A percentile compares a stretch with the other conserved stretches of the same genome.
These are phyloP conservation scores for Talaromyces sp. DNA, from an alignment of 2,329 filamentous ascomycete genomes.

Conservation along the genomic window DNA sequence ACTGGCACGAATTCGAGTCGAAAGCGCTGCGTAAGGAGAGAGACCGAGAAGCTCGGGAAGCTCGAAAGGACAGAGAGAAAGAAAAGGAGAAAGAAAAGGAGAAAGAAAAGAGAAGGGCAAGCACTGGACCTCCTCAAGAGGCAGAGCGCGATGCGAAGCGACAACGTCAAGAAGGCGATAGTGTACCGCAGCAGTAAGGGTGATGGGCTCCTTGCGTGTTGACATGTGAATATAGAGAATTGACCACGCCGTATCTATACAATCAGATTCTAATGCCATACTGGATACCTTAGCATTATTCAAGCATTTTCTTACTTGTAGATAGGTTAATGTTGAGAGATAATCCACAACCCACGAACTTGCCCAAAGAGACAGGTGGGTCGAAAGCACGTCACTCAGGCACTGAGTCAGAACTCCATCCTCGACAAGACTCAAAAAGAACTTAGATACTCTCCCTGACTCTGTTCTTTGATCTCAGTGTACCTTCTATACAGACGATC, in stretches of 20 bases:
- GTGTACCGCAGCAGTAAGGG: background rate
- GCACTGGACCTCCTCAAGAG: slow-evolving; percentile 26
- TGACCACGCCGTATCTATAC: background rate
- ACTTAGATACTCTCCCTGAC: too few species aligned
- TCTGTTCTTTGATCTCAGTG: background rate
- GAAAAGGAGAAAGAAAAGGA: slow-evolving; percentile 48
- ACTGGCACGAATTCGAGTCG: slow-evolving; percentile 98
- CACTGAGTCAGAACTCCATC: background rate
- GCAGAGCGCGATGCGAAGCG: slow-evolving; percentile 39
- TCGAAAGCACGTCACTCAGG: background rate
- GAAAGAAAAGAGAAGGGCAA: slow-evolving; percentile 48
- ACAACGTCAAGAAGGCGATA: slow-evolving; percentile 26
- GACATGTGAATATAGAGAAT: background rate
- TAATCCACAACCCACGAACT: too few species aligned
- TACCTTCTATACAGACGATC: background rate
- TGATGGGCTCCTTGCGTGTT: background rate
- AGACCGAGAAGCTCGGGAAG: slow-evolving; percentile 50
- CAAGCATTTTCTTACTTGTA: too few species aligned
- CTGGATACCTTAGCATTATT: too few species aligned
- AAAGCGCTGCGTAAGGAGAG: slow-evolving; percentile 91
- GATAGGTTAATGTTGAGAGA: too few species aligned
- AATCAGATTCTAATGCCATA: too few species aligned
- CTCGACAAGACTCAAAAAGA: background rate
- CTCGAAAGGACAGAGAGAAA: slow-evolving; percentile 43
- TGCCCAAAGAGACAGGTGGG: background rate